Evolutionary conservation across 2,329 filamentous ascomycete genomes (phyloP), one percentile per base, ranked within the genome.

Genomic region (Microdochium paspali): DNA sequence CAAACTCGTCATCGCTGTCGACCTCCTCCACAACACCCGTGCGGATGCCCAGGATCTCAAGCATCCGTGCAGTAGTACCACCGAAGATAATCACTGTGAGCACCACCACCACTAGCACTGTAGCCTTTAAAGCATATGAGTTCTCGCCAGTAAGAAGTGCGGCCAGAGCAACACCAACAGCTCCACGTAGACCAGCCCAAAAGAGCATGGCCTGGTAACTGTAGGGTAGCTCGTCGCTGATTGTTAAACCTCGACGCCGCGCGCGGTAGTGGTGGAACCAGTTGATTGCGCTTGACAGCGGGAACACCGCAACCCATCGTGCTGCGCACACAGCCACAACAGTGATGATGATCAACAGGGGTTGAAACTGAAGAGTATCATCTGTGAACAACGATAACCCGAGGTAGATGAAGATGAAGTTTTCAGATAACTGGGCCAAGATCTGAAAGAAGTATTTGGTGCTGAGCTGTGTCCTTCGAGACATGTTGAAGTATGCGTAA

Each of bases 401-500:
- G 0, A 98, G 80, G 61, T 98, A 98, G 65, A 98, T 98, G 71
- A 98, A 98, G 66, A 98, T 98, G 64, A 98, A 98, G 66, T 98
- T 98, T 69, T 98, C 93, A 0, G 91, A 95, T 43, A 98, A 70
- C 66, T 98, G 93, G 3, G 93, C 88, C 57, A 94, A 84, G 52
- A 95, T 84, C 64, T 95, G 89, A 70, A 98, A 98, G 49, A 96
- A 78, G 68, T 95, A 98, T 66, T 98, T 98, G 46, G 93, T 98
- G 15, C 93, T 95, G 53, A 98, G 82, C 64, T 98, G 93, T 1
- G 93, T 97, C 52, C 93, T 84, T 44, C 93, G 84, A 25, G 93
- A 98, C 93, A 98, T 98, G 72, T 98, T 98, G 76, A 97, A 96
- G 70, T 98, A 98, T 52, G 93, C 93, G 61, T 98, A 98, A 64